Evolutionary conservation across 2,329 filamentous ascomycete genomes (phyloP).

Genomic region (Fusarium sambucinum): DNA sequence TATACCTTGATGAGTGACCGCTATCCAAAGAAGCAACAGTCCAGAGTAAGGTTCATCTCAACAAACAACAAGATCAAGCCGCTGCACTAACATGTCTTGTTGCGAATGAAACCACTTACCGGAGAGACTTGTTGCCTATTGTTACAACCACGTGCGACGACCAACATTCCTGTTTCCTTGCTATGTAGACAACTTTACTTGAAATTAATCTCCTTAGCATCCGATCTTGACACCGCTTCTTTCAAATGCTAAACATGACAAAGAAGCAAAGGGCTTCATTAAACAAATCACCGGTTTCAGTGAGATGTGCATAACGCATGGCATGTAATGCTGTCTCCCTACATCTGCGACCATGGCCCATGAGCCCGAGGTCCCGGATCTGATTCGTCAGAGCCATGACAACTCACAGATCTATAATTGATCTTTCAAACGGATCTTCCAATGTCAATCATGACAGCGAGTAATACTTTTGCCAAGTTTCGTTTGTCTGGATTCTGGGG

Average conservation of each 20-base stretch:
- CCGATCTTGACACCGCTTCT: constrained; percentile 31
- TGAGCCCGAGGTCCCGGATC: constrained; percentile 31
- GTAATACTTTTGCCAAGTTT: neutral
- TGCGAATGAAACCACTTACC: neutral
- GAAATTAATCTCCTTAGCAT: constrained; percentile 5
- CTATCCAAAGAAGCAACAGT: neutral
- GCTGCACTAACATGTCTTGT: neutral
- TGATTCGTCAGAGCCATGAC: constrained; percentile 39
- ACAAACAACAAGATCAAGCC: neutral
- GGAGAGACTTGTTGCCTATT: constrained; percentile 4
- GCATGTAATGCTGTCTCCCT: constrained; percentile 18
- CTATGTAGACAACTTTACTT: neutral
- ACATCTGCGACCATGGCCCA: constrained; percentile 25
- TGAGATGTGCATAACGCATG: constrained; percentile 29
- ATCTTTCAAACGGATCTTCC: constrained; percentile 2
- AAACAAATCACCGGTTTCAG: constrained; percentile 12
- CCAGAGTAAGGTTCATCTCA: neutral
- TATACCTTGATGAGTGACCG: neutral
- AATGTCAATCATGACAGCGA: constrained; percentile 1
- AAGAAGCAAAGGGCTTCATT: constrained; percentile 22
- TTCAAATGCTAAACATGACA: constrained; percentile 12
- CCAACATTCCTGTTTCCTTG: neutral
- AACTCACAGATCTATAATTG: constrained; percentile 14
- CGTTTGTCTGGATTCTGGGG: neutral
- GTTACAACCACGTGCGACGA: constrained; percentile 24